Evolutionary conservation across 352 stramenopile species (phyloP).

Genomic region (Pythium scleroteichum): DNA sequence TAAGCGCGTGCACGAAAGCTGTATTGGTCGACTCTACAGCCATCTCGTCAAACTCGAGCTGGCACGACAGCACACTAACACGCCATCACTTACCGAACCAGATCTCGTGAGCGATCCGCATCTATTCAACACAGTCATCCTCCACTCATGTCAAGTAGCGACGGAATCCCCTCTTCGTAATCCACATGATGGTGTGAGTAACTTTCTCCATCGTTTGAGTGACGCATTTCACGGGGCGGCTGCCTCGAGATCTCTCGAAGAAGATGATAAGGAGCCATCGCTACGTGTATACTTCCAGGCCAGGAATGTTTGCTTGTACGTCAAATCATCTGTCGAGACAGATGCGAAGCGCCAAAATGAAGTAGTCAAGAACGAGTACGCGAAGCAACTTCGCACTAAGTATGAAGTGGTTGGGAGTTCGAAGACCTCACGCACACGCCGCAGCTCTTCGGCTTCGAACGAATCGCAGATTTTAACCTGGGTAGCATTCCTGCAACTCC

Average conservation of each 20-base stretch:
- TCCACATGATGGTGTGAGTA: slow-evolving; percentile 47
- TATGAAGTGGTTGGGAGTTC: slow-evolving; percentile 58
- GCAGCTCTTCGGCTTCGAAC: slow-evolving; percentile 32
- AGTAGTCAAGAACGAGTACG: slow-evolving; percentile 45
- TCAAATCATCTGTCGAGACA: slow-evolving; percentile 31
- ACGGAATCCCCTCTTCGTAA: slow-evolving; percentile 40
- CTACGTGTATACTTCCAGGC: slow-evolving; percentile 26
- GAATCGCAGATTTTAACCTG: slow-evolving; percentile 41
- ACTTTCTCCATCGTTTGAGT: slow-evolving; percentile 60
- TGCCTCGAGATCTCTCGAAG: slow-evolving; percentile 26
- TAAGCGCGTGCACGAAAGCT: slow-evolving; percentile 45
- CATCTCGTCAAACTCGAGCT: slow-evolving; percentile 32
- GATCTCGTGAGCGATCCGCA: slow-evolving; percentile 21
- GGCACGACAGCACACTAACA: background rate
- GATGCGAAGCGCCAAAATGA: slow-evolving; percentile 51
- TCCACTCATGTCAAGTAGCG: slow-evolving; percentile 54
- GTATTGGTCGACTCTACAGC: slow-evolving; percentile 36
- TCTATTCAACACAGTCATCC: slow-evolving; percentile 45
- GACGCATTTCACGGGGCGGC: slow-evolving; percentile 65
- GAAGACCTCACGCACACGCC: slow-evolving; percentile 60
- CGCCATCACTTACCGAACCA: slow-evolving; percentile 23
- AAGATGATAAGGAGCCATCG: slow-evolving; percentile 26
- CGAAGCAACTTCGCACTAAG: slow-evolving; percentile 55
- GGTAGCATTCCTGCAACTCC: slow-evolving; percentile 47
- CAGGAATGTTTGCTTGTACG: slow-evolving; percentile 43